These are phyloP conservation scores for Mycena galericulata DNA, from an alignment of 768 basidiomycete species.

Conservation along the genomic window DNA sequence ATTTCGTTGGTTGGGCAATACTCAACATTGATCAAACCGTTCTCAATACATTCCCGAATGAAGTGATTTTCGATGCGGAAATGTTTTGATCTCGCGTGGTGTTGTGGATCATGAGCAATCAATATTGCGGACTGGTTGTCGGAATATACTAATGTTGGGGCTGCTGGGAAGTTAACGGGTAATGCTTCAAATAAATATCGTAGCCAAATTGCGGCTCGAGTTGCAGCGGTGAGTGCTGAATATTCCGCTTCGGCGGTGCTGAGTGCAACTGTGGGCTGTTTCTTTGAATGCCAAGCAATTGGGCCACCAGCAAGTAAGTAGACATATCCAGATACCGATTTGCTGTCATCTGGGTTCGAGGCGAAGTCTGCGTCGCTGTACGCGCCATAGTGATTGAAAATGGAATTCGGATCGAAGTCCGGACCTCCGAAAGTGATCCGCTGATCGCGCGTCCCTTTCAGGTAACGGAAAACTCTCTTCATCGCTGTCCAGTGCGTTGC, in stretches of 20 bases:
- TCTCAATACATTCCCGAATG: slow-evolving; percentile 14
- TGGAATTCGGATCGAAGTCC: background rate
- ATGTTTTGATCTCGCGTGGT: slow-evolving; percentile 10
- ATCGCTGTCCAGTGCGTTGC: slow-evolving; percentile 3
- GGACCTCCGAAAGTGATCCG: slow-evolving; percentile 14
- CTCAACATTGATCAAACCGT: background rate
- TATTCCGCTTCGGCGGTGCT: slow-evolving; percentile 13
- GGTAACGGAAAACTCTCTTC: slow-evolving; percentile 5
- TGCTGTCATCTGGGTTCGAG: slow-evolving; percentile 29
- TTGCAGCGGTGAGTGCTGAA: background rate
- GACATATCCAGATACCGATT: slow-evolving; percentile 43
- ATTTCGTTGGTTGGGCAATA: slow-evolving; percentile 5
- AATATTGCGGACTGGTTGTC: slow-evolving; percentile 15
- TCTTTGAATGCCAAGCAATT: slow-evolving; percentile 38
- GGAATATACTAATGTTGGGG: slow-evolving; percentile 1
- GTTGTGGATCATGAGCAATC: slow-evolving; percentile 5
- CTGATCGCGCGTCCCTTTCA: background rate
- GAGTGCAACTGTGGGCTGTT: slow-evolving; percentile 9
- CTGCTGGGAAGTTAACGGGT: background rate
- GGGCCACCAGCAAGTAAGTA: slow-evolving; percentile 36
- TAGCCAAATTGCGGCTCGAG: slow-evolving; percentile 1
- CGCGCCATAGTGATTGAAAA: slow-evolving; percentile 1
- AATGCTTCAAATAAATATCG: slow-evolving; percentile 10
- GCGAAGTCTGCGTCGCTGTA: slow-evolving; percentile 10
- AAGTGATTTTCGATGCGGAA: slow-evolving; percentile 14